phyloP scores from a whole-genome alignment of 2,329 filamentous ascomycete species.

The Beauveria brongniartii region DNA sequence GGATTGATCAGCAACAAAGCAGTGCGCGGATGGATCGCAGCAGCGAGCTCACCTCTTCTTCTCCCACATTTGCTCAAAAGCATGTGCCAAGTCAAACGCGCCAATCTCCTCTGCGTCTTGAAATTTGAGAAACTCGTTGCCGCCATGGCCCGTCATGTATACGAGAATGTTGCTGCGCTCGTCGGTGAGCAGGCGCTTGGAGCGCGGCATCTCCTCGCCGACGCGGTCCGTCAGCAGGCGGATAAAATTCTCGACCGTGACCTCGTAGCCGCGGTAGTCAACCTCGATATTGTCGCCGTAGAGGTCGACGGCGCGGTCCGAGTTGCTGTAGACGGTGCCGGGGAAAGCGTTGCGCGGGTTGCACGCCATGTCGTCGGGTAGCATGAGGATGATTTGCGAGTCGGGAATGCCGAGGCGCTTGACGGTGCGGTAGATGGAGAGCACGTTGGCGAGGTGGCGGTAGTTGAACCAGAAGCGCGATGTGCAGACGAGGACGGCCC shows the following conservation, averaged over 20 bases:
- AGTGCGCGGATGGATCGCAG: neutral
- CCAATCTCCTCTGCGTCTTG: slow-evolving; percentile 97
- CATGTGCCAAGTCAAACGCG: slow-evolving; percentile 90
- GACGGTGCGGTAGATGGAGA: slow-evolving; percentile 95
- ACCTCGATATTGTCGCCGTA: slow-evolving; percentile 99
- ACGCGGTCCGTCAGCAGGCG: slow-evolving; percentile 88
- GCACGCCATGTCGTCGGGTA: slow-evolving; percentile 99
- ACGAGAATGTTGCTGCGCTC: slow-evolving; percentile 95
- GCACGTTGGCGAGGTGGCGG: slow-evolving; percentile 92
- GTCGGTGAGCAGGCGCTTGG: slow-evolving; percentile 88
- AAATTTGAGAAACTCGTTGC: slow-evolving; percentile 97
- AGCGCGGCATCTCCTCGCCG: slow-evolving; percentile 87
- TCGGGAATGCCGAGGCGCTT: slow-evolving; percentile 97
- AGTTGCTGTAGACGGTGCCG: slow-evolving; percentile 96
- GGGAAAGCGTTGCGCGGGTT: slow-evolving; percentile 98
- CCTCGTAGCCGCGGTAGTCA: slow-evolving; percentile 95
- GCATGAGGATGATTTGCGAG: slow-evolving; percentile 98
- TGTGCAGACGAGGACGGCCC: slow-evolving; percentile 97
- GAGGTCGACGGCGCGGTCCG: slow-evolving; percentile 86
- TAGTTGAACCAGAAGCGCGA: slow-evolving; percentile 99
- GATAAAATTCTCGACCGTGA: slow-evolving; percentile 98
- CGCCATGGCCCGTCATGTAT: slow-evolving; percentile 98
- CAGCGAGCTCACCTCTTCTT: slow-evolving; percentile 65
- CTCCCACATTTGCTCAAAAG: slow-evolving; percentile 99
- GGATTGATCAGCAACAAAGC: neutral